These are phyloP conservation scores for Neolentinus lepideus DNA, from an alignment of 1,284 basidiomycete species.

Conservation along the genomic window DNA sequence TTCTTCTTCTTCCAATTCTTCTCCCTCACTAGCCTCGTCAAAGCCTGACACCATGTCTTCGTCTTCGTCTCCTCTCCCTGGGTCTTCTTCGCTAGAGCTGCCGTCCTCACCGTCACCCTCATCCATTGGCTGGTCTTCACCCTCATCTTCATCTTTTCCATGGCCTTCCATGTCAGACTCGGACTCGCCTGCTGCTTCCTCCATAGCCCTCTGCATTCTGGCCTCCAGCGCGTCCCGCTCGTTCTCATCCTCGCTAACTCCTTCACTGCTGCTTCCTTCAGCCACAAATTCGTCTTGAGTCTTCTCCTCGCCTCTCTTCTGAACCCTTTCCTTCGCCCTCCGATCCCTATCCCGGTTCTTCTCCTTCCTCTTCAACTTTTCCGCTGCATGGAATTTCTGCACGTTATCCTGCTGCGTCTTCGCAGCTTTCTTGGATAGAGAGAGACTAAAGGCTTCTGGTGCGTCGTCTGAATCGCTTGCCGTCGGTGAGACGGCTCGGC, in stretches of 20 bases:
- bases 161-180: conserved; percentile 7
- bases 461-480: conserved; percentile 20
- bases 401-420: conserved; percentile 24
- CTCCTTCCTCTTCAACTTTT: conserved; percentile 28
- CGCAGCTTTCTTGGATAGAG: conserved; percentile 31
- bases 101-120: conserved; percentile 7
- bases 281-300: no score
- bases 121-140: conserved; percentile 9
- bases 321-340: conserved; percentile 38
- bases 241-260: conserved; percentile 11
- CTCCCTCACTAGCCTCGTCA: no score
- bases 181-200: conserved; percentile 27
- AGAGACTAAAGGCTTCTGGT: conserved; percentile 38
- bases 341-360: conserved; percentile 36
- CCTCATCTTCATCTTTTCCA: conserved; percentile 9
- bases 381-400: conserved; percentile 25
- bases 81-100: background rate
- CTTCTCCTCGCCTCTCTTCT: conserved; percentile 11
- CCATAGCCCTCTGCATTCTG: conserved; percentile 34
- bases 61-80: background rate
- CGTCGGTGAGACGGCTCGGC: background rate
- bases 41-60: no score
- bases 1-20: no score
- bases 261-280: conserved; percentile 8
- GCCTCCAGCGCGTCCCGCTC: conserved; percentile 15